A percentile compares a stretch with the other conserved stretches of the same genome.
phyloP scores from a whole-genome alignment of 768 basidiomycete genomes.

The Pleurotus pulmonarius region DNA sequence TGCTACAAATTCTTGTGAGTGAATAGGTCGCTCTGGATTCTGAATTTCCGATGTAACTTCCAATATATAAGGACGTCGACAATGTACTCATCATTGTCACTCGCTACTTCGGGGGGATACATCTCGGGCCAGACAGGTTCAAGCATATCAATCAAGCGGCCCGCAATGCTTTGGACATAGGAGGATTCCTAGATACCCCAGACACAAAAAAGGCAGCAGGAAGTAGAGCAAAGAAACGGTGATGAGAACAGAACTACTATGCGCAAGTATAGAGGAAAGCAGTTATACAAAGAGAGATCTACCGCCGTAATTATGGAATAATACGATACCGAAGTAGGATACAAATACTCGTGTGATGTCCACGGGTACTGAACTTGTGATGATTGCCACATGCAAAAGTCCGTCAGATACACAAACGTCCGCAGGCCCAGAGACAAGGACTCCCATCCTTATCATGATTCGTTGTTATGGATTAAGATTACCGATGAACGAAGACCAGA shows the following conservation, averaged over 20 bases:
- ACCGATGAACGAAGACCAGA: slow-evolving; percentile 39
- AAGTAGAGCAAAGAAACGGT: slow-evolving; percentile 3
- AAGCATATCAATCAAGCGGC: slow-evolving; percentile 97
- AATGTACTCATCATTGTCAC: slow-evolving; percentile 91
- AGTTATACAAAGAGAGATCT: background rate
- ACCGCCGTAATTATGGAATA: background rate
- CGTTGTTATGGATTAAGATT: slow-evolving; percentile 16
- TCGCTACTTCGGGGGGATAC: slow-evolving; percentile 90
- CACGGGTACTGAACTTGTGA: too few species aligned
- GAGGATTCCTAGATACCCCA: slow-evolving; percentile 72
- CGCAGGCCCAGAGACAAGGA: too few species aligned
- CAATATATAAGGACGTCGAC: slow-evolving; percentile 56
- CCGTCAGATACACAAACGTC: background rate
- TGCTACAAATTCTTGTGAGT: slow-evolving; percentile 81
- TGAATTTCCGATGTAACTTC: too few species aligned
- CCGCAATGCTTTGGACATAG: slow-evolving; percentile 82
- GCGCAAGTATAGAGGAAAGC: background rate
- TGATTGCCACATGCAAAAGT: too few species aligned
- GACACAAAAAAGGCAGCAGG: slow-evolving; percentile 27
- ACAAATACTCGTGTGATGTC: background rate
- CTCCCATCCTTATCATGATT: too few species aligned
- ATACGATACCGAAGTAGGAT: background rate
- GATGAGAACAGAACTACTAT: background rate
- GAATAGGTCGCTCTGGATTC: too few species aligned
- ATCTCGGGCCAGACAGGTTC: slow-evolving; percentile 84